A percentile compares a stretch with the other conserved stretches of the same genome.
phyloP scores from a whole-genome alignment of 345 rosid genomes.

The Eutrema japonicum region DNA sequence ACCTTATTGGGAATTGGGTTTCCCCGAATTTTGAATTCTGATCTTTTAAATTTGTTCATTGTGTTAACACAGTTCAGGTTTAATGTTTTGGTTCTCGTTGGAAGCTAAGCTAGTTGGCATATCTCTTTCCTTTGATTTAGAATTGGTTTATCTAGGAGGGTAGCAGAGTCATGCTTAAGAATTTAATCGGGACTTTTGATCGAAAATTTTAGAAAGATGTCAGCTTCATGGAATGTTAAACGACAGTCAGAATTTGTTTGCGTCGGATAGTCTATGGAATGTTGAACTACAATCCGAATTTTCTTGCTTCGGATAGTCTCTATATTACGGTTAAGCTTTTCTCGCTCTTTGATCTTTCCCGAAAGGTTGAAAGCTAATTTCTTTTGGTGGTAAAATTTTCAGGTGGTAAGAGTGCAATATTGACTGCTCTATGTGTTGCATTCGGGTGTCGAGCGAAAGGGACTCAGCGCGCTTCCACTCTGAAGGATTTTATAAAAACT shows the following conservation, averaged over 20 bases:
- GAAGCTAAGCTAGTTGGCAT: background rate
- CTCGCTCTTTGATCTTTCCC: background rate
- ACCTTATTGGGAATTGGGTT: conserved; percentile 19
- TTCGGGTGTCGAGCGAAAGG: conserved; percentile 92
- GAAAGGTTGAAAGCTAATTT: conserved; percentile 4
- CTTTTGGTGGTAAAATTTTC: conserved; percentile 18
- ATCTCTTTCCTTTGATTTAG: background rate
- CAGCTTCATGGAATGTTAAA: conserved; percentile 5
- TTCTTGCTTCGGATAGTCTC: background rate
- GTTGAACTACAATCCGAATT: background rate
- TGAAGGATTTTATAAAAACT: conserved; percentile 85
- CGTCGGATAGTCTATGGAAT: background rate
- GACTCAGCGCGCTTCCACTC: conserved; percentile 79
- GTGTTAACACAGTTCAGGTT: background rate
- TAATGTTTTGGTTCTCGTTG: background rate
- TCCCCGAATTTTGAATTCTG: background rate
- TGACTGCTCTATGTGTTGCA: conserved; percentile 89
- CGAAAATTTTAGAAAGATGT: background rate
- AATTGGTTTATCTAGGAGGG: background rate
- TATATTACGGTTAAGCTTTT: background rate
- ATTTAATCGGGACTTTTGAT: background rate
- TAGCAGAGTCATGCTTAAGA: background rate
- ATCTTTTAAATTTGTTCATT: background rate
- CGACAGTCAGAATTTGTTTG: background rate
- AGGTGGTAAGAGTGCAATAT: conserved; percentile 96